Evolutionary conservation across 257 asterid genomes (phyloP), one percentile per base, ranked within the genome.

Genomic region (Henckelia pumila): DNA sequence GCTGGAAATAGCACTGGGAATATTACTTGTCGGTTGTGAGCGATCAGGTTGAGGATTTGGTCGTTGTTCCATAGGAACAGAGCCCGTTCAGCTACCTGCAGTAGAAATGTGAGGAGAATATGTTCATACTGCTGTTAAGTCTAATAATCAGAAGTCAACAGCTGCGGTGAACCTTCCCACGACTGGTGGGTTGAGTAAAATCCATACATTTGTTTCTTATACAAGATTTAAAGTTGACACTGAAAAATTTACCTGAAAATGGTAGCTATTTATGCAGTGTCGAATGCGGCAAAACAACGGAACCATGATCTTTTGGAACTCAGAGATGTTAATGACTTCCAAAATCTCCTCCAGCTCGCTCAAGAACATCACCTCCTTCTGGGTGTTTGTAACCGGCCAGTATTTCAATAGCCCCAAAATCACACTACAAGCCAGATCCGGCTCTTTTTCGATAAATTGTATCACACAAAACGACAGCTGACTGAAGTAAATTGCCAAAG

Each of bases 51-150:
- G 35, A 75, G 35, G 21, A 84, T 64, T 61, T 81, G 81, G 17
- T 77, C 78, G 61, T 78, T 83, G 67, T 83, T 80, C 83, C 78
- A 83, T 24, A 83, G 71, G 74, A 78, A 78, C 33, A 80, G 60
- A 14, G 87, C 79, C 69, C 85, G 77, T 66, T 84, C 89, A 16
- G 89, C 84, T 61, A 81, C 89, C 87, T 84, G 70, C 20, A 71
- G 20, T 32, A 17, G 37, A 32, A 32, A 32, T 32, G 37, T 2
- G 10, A 32, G 37, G 10, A 32, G 37, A 32, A 6, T 9, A 32
- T 25, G 26, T 25, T 25, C 26, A 25, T 25, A 25, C 26, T 25
- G 26, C 26, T 25, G 26, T 25, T 25, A 25, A 25, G 1, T 25
- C 3, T 25, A 25, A 25, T 25, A 25, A 32, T 7, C 7, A 32